Conservation (phyloP, 148 eudicot genomes). For the Rheum nobile region DNA sequence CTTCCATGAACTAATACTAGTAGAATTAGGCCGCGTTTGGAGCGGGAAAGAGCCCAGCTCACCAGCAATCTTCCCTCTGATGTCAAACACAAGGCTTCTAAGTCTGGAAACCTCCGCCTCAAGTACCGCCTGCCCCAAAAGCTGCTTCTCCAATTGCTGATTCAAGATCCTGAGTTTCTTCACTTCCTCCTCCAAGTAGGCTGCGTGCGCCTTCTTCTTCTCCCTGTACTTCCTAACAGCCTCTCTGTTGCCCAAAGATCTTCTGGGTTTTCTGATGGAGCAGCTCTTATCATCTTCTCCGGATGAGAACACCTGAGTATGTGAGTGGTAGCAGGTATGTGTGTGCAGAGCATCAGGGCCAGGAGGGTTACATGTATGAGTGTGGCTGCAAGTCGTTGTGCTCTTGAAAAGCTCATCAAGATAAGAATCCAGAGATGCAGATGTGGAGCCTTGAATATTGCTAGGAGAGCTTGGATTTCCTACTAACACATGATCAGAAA, state of each 20-base stretch:
- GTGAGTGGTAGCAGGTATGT: slow-evolving; percentile 58
- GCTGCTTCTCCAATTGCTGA: slow-evolving; percentile 29
- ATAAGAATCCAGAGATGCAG: slow-evolving; percentile 17
- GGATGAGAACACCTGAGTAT: slow-evolving; percentile 34
- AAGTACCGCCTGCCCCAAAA: slow-evolving; percentile 34
- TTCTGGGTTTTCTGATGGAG: slow-evolving; percentile 14
- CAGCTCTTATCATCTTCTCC: slow-evolving; percentile 17
- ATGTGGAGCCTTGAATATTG: slow-evolving; percentile 5
- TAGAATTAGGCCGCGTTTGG: slow-evolving; percentile 19
- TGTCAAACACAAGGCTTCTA: slow-evolving; percentile 26
- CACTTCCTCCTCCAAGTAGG: slow-evolving; percentile 56
- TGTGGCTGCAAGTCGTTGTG: slow-evolving; percentile 42
- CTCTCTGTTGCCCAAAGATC: slow-evolving; percentile 47
- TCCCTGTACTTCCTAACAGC: slow-evolving; percentile 68
- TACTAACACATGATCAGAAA: slow-evolving; percentile 20
- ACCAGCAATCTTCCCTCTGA: slow-evolving; percentile 35
- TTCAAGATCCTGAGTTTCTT: slow-evolving; percentile 36
- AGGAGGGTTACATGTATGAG: slow-evolving; percentile 57
- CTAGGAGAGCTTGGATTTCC: slow-evolving; percentile 21
- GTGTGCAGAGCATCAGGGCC: slow-evolving; percentile 49
- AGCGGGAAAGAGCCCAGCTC: slow-evolving; percentile 28
- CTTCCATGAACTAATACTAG: slow-evolving; percentile 19
- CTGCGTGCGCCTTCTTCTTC: slow-evolving; percentile 60
- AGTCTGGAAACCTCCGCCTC: slow-evolving; percentile 45
- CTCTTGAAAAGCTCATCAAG: slow-evolving; percentile 38